Base-by-base conservation (phyloP, 306 rosid genomes). In the Cyclanthera cordifolia region DNA sequence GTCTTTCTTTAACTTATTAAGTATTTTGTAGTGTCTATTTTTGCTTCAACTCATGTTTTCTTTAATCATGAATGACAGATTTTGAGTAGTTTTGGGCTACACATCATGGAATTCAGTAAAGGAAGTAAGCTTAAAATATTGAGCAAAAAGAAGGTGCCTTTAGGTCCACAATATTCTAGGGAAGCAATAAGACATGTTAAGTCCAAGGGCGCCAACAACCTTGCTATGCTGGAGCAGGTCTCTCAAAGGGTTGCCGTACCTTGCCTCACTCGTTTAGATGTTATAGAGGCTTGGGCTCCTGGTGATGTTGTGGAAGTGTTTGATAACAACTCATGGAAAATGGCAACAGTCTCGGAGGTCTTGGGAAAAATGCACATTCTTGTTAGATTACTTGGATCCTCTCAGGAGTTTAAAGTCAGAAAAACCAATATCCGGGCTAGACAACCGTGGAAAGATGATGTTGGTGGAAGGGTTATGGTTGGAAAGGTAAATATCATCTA, bases 261-360 rank as follows among this genome's bases (percentile, higher is more conserved):
- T 50, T 84, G 85, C 78, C 97, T 89, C 6, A 91, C 91, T 63
- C 73, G 64, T 37, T 70, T 79, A 71, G 87, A 78, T 28, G 75
- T 78, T 27, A 71, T 59, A 3, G 81, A 70, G 49, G 76, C 74
- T 76, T 94, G 91, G 96, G 82, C 70, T 70, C 73, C 86, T 1
- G 96, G 99, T 79, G 97, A 88, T 74, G 77, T 94, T 43, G 86
- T 90, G 6, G 99, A 94, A 88, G 87, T 86, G 59, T 82, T 87
- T 60, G 87, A 86, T 74, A 85, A 94, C 67, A 78, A 77, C 51
- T 85, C 92, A 1, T 94, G 99, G 99, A 88, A 80, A 82, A 82
- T 94, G 95, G 96, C 99, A 53, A 82, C 87, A 27, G 76, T 94
- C 73, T 81, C 85, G 58, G 79, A 86, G 81, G 85, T 71, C 81